A percentile compares a stretch with the other conserved stretches of the same genome.
Conservation (phyloP, 139 green algal species). For the Chlorella ohadii region DNA sequence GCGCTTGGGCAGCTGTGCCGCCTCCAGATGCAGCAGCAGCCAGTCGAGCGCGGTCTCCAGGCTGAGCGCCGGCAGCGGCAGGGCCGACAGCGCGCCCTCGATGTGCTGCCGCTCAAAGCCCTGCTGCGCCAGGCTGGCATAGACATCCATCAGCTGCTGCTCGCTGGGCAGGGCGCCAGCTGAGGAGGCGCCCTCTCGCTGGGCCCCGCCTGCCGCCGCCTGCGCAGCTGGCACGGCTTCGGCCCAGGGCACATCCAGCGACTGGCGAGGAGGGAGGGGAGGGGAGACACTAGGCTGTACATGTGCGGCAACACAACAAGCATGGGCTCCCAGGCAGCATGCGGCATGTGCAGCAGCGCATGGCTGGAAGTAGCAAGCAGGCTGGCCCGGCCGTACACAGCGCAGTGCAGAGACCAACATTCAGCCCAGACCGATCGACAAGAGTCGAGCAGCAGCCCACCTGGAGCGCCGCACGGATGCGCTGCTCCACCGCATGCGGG, state of each 20-base stretch:
- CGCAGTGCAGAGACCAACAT: no score
- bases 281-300: neutral
- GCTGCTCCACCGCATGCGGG: constrained; percentile 26
- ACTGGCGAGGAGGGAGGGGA: neutral
- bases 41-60: constrained; percentile 71
- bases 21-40: constrained; percentile 80
- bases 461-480: constrained; percentile 33
- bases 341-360: neutral
- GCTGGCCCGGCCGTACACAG: no score
- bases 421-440: no score
- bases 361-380: no score
- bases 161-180: neutral
- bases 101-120: constrained; percentile 21
- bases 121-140: constrained; percentile 10
- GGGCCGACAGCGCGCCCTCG: constrained; percentile 9
- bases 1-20: constrained; percentile 59
- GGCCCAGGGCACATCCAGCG: constrained; percentile 19
- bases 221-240: neutral
- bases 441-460: neutral
- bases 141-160: constrained; percentile 3
- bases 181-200: neutral
- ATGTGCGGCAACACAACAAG: neutral
- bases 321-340: neutral
- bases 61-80: constrained; percentile 26
- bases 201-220: neutral